Percentiles rank a stretch among this genome's conserved stretches.
These are phyloP conservation scores for Lenzites betulinus DNA, from an alignment of 768 basidiomycete species.

Conservation along the genomic window DNA sequence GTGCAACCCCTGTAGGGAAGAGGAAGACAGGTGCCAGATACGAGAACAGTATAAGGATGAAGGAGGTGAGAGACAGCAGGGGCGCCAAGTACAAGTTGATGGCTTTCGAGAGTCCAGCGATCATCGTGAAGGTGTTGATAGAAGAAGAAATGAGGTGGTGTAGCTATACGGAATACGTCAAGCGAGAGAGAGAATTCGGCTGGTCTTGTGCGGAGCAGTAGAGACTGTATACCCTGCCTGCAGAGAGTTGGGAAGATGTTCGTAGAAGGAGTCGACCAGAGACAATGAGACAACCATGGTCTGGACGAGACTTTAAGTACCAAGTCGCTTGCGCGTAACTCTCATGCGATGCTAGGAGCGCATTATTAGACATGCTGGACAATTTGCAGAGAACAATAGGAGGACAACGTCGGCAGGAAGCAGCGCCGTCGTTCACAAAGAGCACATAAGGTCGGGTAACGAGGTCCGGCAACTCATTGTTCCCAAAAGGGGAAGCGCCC, in stretches of 20 bases:
- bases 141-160: neutral
- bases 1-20: constrained; percentile 61
- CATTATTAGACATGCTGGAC: constrained; percentile 1
- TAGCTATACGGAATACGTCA: neutral
- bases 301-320: constrained; percentile 15
- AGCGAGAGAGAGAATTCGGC: neutral
- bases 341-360: neutral
- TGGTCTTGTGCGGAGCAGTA: neutral
- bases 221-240: constrained; percentile 21
- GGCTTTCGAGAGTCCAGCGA: constrained; percentile 68
- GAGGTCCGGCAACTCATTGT: constrained; percentile 17
- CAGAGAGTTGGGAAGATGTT: constrained; percentile 16
- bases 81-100: constrained; percentile 70
- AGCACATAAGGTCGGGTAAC: constrained; percentile 6
- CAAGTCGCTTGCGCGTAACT: neutral
- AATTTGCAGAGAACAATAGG: constrained; percentile 19
- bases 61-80: constrained; percentile 61
- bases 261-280: neutral
- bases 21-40: constrained; percentile 67
- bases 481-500: constrained; percentile 3
- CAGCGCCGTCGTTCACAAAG: constrained; percentile 10
- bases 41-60: constrained; percentile 65
- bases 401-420: constrained; percentile 11
- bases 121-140: constrained; percentile 47
- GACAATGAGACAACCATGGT: constrained; percentile 8